A percentile compares a stretch with the other conserved stretches of the same genome.
Conservation (phyloP, 148 eudicot species). For the Rhododendron ferrugineum region DNA sequence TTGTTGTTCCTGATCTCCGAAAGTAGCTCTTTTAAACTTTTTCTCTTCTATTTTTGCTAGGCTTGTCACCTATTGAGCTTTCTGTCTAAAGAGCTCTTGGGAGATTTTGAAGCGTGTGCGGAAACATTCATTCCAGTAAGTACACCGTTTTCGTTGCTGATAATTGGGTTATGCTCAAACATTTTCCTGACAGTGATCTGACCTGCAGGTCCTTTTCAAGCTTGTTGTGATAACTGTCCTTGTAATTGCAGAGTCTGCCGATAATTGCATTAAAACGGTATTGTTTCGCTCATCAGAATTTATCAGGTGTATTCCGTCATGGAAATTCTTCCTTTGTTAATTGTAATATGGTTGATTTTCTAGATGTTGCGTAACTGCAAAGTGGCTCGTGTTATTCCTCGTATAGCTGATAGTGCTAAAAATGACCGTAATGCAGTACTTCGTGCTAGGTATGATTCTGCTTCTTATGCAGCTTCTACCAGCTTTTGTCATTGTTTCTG, state of each 20-base stretch:
- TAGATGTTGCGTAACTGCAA: conserved; percentile 99
- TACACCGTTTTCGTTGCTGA: not conserved
- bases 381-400: conserved; percentile 83
- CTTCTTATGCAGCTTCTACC: not conserved
- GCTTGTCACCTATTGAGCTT: conserved; percentile 83
- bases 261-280: conserved; percentile 99
- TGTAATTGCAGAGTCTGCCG: conserved; percentile 96
- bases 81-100: conserved; percentile 94
- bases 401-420: conserved; percentile 88
- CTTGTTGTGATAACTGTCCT: conserved; percentile 99
- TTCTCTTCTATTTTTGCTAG: conserved; percentile 26
- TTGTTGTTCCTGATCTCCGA: not conserved
- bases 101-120: conserved; percentile 96
- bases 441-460: conserved; percentile 72
- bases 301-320: not conserved
- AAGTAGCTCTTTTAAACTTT: not conserved
- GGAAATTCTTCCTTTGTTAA: conserved; percentile 4
- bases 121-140: conserved; percentile 91
- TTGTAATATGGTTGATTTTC: conserved; percentile 12
- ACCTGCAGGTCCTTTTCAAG: conserved; percentile 79
- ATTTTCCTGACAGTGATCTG: conserved; percentile 28
- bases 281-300: conserved; percentile 26
- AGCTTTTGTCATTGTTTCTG: not conserved
- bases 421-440: conserved; percentile 84
- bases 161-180: conserved; percentile 7